These are phyloP conservation scores for Aphanoascus verrucosus DNA, from an alignment of 2,329 filamentous ascomycete species.

Conservation along the genomic window DNA sequence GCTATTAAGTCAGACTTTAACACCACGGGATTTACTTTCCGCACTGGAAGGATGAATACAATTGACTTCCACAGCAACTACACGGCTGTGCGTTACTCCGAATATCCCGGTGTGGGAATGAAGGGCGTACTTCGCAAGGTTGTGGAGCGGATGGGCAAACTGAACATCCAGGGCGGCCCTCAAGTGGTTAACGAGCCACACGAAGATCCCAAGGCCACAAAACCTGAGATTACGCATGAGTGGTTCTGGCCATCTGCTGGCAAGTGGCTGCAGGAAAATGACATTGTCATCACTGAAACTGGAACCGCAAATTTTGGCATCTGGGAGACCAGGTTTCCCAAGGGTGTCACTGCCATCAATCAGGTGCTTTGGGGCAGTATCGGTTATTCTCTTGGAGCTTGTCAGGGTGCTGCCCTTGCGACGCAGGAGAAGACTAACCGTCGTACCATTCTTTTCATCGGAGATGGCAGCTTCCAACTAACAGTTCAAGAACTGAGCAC, in stretches of 20 bases:
- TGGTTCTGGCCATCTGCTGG: conserved; percentile 40
- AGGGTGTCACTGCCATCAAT: conserved; percentile 39
- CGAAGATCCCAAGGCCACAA: conserved; percentile 21
- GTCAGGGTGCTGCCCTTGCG: conserved; percentile 47
- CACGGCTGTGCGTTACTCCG: conserved; percentile 63
- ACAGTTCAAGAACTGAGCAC: conserved; percentile 74
- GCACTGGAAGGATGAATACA: conserved; percentile 62
- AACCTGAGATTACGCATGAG: conserved; percentile 38
- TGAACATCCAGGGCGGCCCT: conserved; percentile 47
- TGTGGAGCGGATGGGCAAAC: conserved; percentile 45
- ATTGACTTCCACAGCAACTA: conserved; percentile 72
- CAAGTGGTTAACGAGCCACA: conserved; percentile 44
- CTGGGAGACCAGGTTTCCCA: conserved; percentile 42
- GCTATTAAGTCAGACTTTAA: conserved; percentile 38
- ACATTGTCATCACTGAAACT: conserved; percentile 49
- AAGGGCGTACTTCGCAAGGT: conserved; percentile 65
- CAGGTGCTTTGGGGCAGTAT: conserved; percentile 51
- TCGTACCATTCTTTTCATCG: conserved; percentile 70
- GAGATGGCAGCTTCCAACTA: conserved; percentile 75
- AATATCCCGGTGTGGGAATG: conserved; percentile 69
- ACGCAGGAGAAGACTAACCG: conserved; percentile 26
- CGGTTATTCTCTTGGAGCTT: conserved; percentile 50
- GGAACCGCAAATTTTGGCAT: conserved; percentile 49
- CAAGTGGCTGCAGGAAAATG: conserved; percentile 41
- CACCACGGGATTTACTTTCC: conserved; percentile 64